A percentile compares a stretch with the other conserved stretches of the same genome.
phyloP scores from a whole-genome alignment of 2,329 filamentous ascomycete species.

The Capronia americana region DNA sequence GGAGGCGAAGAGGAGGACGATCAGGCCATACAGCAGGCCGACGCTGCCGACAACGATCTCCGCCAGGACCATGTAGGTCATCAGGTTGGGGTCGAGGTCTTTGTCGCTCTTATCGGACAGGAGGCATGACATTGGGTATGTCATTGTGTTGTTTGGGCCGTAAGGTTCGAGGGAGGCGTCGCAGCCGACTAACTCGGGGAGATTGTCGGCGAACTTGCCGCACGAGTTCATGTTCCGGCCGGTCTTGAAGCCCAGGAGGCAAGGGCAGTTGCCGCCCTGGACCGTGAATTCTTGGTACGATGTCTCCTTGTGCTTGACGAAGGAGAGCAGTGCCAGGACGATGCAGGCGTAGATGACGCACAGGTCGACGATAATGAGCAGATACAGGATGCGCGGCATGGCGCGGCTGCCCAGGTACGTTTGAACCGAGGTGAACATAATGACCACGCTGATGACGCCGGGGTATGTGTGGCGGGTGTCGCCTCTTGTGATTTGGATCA shows the following conservation, averaged over 20 bases:
- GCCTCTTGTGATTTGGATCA: slow-evolving; percentile 22
- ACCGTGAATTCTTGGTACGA: slow-evolving; percentile 25
- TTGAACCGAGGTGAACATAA: slow-evolving; percentile 29
- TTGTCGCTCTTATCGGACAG: slow-evolving; percentile 19
- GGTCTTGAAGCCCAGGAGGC: slow-evolving; percentile 25
- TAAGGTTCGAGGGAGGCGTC: slow-evolving; percentile 13
- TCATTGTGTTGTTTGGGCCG: slow-evolving; percentile 20
- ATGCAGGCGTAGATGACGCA: slow-evolving; percentile 21
- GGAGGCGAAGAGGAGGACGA: slow-evolving; percentile 24
- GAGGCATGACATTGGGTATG: slow-evolving; percentile 25
- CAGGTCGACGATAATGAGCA: slow-evolving; percentile 26
- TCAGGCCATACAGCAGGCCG: slow-evolving; percentile 46
- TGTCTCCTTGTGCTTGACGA: slow-evolving; percentile 23
- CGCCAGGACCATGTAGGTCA: slow-evolving; percentile 43
- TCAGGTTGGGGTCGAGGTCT: slow-evolving; percentile 27
- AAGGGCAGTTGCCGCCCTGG: slow-evolving; percentile 21
- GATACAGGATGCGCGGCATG: slow-evolving; percentile 28
- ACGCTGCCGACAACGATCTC: slow-evolving; percentile 56
- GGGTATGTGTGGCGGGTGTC: slow-evolving; percentile 26
- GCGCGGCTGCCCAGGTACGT: slow-evolving; percentile 29
- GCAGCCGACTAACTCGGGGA: slow-evolving; percentile 14
- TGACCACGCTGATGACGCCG: slow-evolving; percentile 25
- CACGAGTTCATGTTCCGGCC: slow-evolving; percentile 23
- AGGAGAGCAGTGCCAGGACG: slow-evolving; percentile 21
- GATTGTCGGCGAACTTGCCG: slow-evolving; percentile 1